Evolutionary conservation across 2,329 filamentous ascomycete species (phyloP).

Genomic region (Talaromyces albobiverticillius): DNA sequence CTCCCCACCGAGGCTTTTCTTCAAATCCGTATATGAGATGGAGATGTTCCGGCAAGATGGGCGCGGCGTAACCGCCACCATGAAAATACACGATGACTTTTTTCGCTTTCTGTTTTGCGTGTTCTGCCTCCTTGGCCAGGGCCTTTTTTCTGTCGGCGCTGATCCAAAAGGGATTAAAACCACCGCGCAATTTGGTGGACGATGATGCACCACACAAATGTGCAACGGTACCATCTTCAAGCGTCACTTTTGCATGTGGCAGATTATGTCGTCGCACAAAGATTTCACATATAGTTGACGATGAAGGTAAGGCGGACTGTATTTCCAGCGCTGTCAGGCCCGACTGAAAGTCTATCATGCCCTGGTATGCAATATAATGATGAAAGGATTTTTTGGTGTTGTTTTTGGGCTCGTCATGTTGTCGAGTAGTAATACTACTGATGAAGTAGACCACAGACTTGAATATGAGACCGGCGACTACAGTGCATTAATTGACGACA

Average conservation of each 20-base stretch:
- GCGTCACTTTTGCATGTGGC: not conserved
- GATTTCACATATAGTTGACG: not conserved
- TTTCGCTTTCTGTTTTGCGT: slow-evolving; percentile 2
- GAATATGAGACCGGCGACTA: slow-evolving; percentile 4
- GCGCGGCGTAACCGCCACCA: slow-evolving; percentile 8
- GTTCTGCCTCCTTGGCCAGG: not conserved
- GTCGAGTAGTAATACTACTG: not conserved
- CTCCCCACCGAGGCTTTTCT: not conserved
- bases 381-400: not conserved
- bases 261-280: not conserved
- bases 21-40: slow-evolving; percentile 3
- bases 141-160: not conserved
- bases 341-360: slow-evolving; percentile 11
- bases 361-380: slow-evolving; percentile 8
- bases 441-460: not conserved
- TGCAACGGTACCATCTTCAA: slow-evolving; percentile 7
- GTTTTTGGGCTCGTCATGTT: no score
- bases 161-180: not conserved
- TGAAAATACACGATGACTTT: slow-evolving; percentile 13
- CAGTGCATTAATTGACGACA: not conserved
- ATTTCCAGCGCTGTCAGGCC: slow-evolving; percentile 4
- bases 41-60: slow-evolving; percentile 1
- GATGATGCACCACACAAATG: slow-evolving; percentile 3
- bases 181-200: not conserved
- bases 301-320: slow-evolving; percentile 3